Percentiles rank a stretch among this genome's conserved stretches.
Conservation (phyloP, 1,139 yeast genomes). For the Sugiyamaella paludigena region DNA sequence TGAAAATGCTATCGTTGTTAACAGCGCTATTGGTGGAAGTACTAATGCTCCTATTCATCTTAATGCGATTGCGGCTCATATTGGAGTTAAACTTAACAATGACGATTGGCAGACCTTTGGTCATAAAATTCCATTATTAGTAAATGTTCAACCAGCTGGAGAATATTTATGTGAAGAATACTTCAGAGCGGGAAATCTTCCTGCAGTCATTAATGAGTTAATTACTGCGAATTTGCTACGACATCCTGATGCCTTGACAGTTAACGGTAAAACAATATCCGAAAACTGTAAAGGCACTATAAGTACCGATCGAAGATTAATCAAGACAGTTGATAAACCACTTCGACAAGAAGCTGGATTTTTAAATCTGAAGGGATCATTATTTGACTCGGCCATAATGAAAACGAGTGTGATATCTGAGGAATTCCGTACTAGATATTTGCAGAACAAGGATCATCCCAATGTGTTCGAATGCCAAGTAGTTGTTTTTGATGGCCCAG, state of each 20-base stretch:
- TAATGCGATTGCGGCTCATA: conserved; percentile 28
- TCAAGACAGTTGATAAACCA: conserved; percentile 22
- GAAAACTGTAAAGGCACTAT: conserved; percentile 19
- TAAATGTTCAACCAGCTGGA: conserved; percentile 30
- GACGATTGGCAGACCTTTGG: conserved; percentile 28
- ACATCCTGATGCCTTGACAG: conserved; percentile 22
- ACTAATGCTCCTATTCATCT: conserved; percentile 29
- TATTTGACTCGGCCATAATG: conserved; percentile 29
- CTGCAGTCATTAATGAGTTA: conserved; percentile 26
- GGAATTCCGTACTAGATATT: conserved; percentile 22
- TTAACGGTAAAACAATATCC: conserved; percentile 26
- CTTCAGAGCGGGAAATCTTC: conserved; percentile 27
- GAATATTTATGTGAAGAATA: conserved; percentile 27
- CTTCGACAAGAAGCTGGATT: conserved; percentile 24
- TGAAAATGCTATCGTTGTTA: conserved; percentile 27
- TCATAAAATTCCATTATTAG: conserved; percentile 24
- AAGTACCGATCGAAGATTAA: conserved; percentile 20
- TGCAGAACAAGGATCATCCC: conserved; percentile 24
- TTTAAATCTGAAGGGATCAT: conserved; percentile 26
- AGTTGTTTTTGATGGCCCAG: conserved; percentile 29
- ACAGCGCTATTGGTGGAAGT: conserved; percentile 28
- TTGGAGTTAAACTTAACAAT: conserved; percentile 23
- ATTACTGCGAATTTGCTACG: conserved; percentile 19
- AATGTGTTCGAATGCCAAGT: conserved; percentile 27
- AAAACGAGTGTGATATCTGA: conserved; percentile 30